A percentile compares a stretch with the other conserved stretches of the same genome.
Conservation (phyloP, 2,329 filamentous ascomycete species). For the Arthrobotrys conoides region DNA sequence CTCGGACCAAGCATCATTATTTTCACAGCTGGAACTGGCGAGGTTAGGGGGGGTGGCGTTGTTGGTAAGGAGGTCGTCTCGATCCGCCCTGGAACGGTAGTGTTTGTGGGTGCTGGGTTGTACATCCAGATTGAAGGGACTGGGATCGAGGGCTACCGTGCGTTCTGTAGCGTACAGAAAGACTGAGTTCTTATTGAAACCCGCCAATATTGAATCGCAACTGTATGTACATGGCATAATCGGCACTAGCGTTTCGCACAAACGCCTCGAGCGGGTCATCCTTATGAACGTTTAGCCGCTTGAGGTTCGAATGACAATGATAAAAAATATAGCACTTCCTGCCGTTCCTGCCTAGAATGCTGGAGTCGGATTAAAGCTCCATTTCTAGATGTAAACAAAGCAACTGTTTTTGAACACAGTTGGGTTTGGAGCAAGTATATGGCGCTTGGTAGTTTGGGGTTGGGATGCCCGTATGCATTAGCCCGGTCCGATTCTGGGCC, state of each 20-base stretch:
- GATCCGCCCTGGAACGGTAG: constrained; percentile 70
- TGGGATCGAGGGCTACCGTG: constrained; percentile 45
- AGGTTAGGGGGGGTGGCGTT: constrained; percentile 82
- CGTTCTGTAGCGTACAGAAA: constrained; percentile 54
- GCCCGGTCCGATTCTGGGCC: constrained; percentile 73
- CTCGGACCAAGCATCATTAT: constrained; percentile 93
- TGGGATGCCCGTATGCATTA: constrained; percentile 69
- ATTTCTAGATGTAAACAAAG: background rate
- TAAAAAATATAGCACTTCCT: background rate
- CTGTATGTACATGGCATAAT: constrained; percentile 13
- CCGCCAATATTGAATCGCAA: background rate
- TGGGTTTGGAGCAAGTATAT: background rate
- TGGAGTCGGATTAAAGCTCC: too few relatives aligned
- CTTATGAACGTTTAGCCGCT: too few relatives aligned
- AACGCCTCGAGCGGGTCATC: background rate
- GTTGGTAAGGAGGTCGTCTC: constrained; percentile 75
- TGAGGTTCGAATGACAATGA: background rate
- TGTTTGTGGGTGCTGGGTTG: constrained; percentile 66
- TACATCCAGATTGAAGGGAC: constrained; percentile 39
- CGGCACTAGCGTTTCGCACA: background rate
- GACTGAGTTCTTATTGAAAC: background rate
- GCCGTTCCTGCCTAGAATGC: background rate
- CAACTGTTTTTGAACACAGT: background rate
- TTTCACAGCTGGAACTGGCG: constrained; percentile 86
- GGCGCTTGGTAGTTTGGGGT: background rate